These are phyloP conservation scores for Trichoderma reesei DNA, from an alignment of 495 filamentous ascomycete species.

Conservation along the genomic window DNA sequence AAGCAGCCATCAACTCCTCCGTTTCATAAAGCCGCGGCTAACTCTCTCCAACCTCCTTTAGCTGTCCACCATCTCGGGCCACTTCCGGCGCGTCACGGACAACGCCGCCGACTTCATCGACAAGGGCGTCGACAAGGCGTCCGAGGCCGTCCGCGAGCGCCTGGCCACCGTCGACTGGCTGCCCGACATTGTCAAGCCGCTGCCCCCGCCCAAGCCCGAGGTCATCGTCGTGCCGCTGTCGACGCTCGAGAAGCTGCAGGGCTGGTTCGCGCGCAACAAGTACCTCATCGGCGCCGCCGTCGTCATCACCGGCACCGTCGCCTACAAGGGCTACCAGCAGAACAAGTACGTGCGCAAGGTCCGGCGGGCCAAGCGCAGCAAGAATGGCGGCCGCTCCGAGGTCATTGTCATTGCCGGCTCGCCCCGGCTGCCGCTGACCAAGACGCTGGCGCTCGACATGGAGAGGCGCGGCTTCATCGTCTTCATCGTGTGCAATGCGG, in stretches of 20 bases:
- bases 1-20: neutral
- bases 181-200: constrained; percentile 55
- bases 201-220: constrained; percentile 37
- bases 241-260: constrained; percentile 27
- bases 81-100: constrained; percentile 54
- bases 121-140: constrained; percentile 59
- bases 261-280: constrained; percentile 63
- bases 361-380: constrained; percentile 63
- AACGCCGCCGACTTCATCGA: constrained; percentile 70
- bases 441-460: constrained; percentile 70
- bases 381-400: constrained; percentile 78
- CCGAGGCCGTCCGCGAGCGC: constrained; percentile 50
- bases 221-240: constrained; percentile 25
- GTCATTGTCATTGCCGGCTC: constrained; percentile 85
- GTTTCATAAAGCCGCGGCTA: neutral
- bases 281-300: constrained; percentile 58
- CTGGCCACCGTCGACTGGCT: constrained; percentile 59
- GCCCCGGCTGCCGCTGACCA: constrained; percentile 67
- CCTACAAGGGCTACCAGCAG: constrained; percentile 54
- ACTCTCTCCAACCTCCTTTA: constrained; percentile 25
- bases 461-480: constrained; percentile 91
- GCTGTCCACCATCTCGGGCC: constrained; percentile 63
- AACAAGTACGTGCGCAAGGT: constrained; percentile 51
- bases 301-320: constrained; percentile 56
- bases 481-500: constrained; percentile 68